Evolutionary conservation across 352 stramenopile species (phyloP).

Genomic region (Globisporangium nagaii): DNA sequence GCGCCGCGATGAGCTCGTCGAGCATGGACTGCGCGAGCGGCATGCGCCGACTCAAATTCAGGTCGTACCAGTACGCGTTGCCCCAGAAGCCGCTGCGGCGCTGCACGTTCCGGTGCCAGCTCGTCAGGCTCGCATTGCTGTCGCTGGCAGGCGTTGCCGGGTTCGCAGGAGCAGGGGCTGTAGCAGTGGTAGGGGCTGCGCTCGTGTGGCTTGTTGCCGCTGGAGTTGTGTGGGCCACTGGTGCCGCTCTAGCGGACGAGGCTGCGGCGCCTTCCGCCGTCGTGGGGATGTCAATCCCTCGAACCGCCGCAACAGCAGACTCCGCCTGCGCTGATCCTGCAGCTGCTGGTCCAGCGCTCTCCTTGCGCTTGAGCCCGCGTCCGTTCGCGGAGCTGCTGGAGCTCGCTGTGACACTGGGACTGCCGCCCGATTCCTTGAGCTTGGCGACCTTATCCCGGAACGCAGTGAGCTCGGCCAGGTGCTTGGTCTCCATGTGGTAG

Average conservation of each 20-base stretch:
- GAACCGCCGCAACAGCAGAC: too few species aligned
- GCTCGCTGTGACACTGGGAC: background rate
- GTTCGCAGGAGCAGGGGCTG: background rate
- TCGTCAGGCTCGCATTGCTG: slow-evolving; percentile 6
- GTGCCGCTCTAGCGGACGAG: background rate
- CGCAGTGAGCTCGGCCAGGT: slow-evolving; percentile 23
- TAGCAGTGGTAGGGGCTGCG: background rate
- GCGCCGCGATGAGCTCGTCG: slow-evolving; percentile 47
- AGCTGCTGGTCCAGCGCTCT: background rate
- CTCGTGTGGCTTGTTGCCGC: background rate
- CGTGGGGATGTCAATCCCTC: background rate
- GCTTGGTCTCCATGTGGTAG: slow-evolving; percentile 60
- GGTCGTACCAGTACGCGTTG: slow-evolving; percentile 74
- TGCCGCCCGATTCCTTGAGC: background rate
- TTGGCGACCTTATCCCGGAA: slow-evolving; percentile 9
- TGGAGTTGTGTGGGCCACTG: background rate
- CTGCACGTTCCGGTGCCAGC: slow-evolving; percentile 57
- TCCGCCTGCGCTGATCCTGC: background rate
- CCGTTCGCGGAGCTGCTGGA: slow-evolving; percentile 2
- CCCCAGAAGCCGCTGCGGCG: slow-evolving; percentile 67
- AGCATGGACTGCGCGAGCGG: slow-evolving; percentile 56
- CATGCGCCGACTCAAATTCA: slow-evolving; percentile 53
- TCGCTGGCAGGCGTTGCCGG: too few species aligned
- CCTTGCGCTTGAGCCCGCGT: slow-evolving; percentile 3
- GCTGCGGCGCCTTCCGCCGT: background rate